These are phyloP conservation scores for Ephemerocybe angulata DNA, from an alignment of 768 basidiomycete species.

Conservation along the genomic window DNA sequence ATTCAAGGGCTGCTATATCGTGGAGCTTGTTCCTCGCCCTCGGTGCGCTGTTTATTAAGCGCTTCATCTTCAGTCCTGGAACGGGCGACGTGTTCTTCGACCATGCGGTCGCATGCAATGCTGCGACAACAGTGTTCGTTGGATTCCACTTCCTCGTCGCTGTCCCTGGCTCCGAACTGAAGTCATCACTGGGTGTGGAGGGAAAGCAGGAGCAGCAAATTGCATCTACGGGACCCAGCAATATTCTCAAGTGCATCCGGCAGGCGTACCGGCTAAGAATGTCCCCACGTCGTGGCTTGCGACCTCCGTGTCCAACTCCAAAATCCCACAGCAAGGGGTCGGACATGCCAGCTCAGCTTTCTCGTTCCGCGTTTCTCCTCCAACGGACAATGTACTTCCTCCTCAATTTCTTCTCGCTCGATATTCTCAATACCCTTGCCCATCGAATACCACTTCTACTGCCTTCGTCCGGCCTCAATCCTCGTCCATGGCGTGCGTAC, in stretches of 20 bases:
- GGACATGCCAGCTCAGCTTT: no score
- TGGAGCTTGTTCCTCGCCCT: neutral
- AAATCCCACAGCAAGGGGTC: no score
- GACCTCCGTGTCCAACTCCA: no score
- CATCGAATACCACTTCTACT: neutral
- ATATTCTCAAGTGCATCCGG: no score
- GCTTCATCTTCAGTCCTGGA: neutral
- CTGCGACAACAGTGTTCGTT: neutral
- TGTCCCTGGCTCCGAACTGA: no score
- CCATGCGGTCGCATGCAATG: slow-evolving; percentile 2
- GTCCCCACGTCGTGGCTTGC: no score
- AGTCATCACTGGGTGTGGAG: no score
- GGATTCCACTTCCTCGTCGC: neutral
- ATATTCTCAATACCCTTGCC: slow-evolving; percentile 1
- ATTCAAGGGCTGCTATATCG: neutral
- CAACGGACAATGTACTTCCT: neutral
- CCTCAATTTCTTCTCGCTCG: neutral
- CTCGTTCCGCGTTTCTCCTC: neutral
- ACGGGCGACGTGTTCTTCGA: slow-evolving; percentile 1
- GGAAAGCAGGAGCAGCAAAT: no score
- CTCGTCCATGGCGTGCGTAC: neutral
- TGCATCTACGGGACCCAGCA: no score
- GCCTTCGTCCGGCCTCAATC: neutral
- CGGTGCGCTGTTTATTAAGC: neutral
- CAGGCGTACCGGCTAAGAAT: no score